A percentile compares a stretch with the other conserved stretches of the same genome.
phyloP scores from a whole-genome alignment of 2,329 filamentous ascomycete genomes.

The Fonsecaea monophora region DNA sequence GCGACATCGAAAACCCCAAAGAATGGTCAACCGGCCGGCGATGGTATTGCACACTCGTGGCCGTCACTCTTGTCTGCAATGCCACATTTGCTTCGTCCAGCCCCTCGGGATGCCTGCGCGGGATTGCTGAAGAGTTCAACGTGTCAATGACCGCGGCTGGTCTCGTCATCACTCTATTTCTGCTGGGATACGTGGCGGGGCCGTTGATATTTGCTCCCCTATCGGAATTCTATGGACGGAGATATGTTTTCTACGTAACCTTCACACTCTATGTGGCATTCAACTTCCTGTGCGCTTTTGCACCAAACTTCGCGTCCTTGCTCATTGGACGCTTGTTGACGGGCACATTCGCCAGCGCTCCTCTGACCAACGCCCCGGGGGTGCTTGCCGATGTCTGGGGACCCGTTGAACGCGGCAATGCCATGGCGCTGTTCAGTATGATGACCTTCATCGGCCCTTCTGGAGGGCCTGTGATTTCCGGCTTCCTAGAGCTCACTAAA shows the following conservation, averaged over 20 bases:
- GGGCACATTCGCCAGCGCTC: constrained; percentile 62
- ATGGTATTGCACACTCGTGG: constrained; percentile 53
- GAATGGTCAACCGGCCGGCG: constrained; percentile 49
- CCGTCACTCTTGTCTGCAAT: constrained; percentile 57
- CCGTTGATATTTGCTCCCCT: constrained; percentile 70
- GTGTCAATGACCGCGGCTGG: constrained; percentile 58
- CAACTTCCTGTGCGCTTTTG: constrained; percentile 62
- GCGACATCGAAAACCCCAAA: constrained; percentile 57
- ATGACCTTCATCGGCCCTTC: constrained; percentile 63
- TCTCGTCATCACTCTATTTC: constrained; percentile 68
- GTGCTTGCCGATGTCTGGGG: constrained; percentile 63
- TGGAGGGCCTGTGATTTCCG: constrained; percentile 61
- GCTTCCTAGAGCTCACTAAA: constrained; percentile 64
- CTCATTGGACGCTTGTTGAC: constrained; percentile 63
- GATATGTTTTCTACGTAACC: constrained; percentile 58
- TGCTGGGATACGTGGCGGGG: constrained; percentile 69
- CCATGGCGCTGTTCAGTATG: constrained; percentile 61
- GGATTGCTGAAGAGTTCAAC: constrained; percentile 55
- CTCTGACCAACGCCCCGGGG: constrained; percentile 54
- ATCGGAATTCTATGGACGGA: constrained; percentile 69
- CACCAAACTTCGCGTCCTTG: constrained; percentile 60
- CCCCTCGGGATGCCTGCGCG: constrained; percentile 47
- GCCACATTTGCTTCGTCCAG: constrained; percentile 61
- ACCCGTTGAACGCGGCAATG: constrained; percentile 59
- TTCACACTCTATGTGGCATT: constrained; percentile 54